Evolutionary conservation across 208 protist genomes (phyloP), one percentile per base, ranked within the genome.

Genomic region (Wallacemonas sp.): DNA sequence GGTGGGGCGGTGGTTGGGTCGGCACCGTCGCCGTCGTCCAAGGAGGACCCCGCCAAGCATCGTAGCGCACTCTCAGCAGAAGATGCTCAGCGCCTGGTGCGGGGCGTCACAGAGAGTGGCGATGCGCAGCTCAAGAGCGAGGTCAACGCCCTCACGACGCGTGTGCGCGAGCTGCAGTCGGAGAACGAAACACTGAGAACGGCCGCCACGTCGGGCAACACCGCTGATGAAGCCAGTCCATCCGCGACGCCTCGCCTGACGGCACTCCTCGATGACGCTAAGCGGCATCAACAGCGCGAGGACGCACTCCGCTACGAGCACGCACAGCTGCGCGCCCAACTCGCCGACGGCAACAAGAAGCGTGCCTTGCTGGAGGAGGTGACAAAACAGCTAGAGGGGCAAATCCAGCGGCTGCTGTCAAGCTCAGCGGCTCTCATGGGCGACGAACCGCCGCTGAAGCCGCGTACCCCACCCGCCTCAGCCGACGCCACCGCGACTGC

Each of bases 331-430:
- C 52, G 61, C 6, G 58, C 58, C 36, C 21, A 29, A 8, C 29
- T 72, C 57, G 9, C 58, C 23, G 63, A 65, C 1, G 30, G 70
- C 24, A 27, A 78, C n/a, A 76, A 76, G 29, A 64, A 81, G 30
- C 48, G 63, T 6, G 61, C 65, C 4, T 78, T 90, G 21, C 64
- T 90, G 34, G 29, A 85, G 46, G 80, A 87, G 67, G 78, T 69
- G 34, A 85, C 64, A 43, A 65, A 55, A 9, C 78, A 87, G 30
- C 64, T 93, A 1, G 83, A 93, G 52, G 87, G 87, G 0, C 87
- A 93, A 65, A 63, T 93, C 30, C 81, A 90, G 47, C 80, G 87
- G 2, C 44, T 92, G 24, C 48, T 90, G 24, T 32, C 16, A 8
- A 58, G 30, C 52, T 58, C 52, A 5, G 52, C 23, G 19, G 57